Evolutionary conservation across 345 rosid genomes (phyloP).

Genomic region (Clarkia xantiana): DNA sequence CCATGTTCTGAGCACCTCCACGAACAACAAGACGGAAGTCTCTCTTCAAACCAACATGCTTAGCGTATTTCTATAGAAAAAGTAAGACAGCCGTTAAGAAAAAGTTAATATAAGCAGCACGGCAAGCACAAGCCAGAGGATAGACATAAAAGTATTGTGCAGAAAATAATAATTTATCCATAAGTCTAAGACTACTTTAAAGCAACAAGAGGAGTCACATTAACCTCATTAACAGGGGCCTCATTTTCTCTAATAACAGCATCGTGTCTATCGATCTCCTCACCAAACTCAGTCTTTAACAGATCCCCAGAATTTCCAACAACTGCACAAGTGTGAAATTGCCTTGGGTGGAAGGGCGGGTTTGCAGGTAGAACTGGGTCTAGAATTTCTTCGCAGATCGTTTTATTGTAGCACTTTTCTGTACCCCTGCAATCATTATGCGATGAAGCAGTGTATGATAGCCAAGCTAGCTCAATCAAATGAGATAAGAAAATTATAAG

Average conservation of each 20-base stretch:
- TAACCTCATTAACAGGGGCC: conserved; percentile 87
- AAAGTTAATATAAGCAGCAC: neutral
- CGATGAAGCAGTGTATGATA: no score
- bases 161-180: no score
- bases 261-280: conserved; percentile 89
- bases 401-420: conserved; percentile 62
- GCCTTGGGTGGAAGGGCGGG: conserved; percentile 78
- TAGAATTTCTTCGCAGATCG: conserved; percentile 84
- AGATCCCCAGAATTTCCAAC: conserved; percentile 97
- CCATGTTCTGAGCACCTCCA: conserved; percentile 95
- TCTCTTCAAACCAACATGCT: conserved; percentile 81
- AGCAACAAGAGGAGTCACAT: no score
- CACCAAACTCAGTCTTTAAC: conserved; percentile 66
- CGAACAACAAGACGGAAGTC: conserved; percentile 92
- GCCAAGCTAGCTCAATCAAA: neutral
- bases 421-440: conserved; percentile 40
- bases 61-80: conserved; percentile 59
- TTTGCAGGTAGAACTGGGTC: conserved; percentile 68
- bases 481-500: neutral
- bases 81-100: conserved; percentile 7
- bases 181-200: no score
- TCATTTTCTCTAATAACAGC: conserved; percentile 90
- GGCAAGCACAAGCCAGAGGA: neutral
- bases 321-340: conserved; percentile 74
- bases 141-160: no score